These are phyloP conservation scores for Pezicula rhizophila DNA, from an alignment of 2,329 filamentous ascomycete species.

Conservation along the genomic window DNA sequence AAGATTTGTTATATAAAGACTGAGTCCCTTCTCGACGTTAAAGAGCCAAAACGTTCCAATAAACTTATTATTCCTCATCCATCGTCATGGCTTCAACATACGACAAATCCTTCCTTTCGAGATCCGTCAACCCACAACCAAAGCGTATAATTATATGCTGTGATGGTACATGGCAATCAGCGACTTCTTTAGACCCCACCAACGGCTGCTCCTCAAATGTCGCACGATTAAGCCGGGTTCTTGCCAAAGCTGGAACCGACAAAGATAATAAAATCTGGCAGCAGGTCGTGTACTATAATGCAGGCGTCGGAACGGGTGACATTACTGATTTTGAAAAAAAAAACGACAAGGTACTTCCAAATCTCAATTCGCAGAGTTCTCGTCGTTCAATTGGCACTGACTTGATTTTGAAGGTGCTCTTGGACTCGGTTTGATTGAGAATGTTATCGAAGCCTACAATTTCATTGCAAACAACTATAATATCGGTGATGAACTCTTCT, in stretches of 20 bases:
- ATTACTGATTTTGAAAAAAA: conserved; percentile 3
- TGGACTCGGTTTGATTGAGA: conserved; percentile 5
- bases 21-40: too few relatives aligned
- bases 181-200: conserved; percentile 1
- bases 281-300: conserved; percentile 9
- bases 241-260: conserved; percentile 8
- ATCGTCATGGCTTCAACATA: not conserved
- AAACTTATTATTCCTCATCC: too few relatives aligned
- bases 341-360: conserved; percentile 4
- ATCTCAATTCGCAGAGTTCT: not conserved
- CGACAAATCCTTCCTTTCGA: not conserved
- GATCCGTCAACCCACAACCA: not conserved
- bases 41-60: too few relatives aligned
- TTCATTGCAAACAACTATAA: conserved; percentile 38
- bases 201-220: conserved; percentile 9
- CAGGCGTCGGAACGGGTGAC: conserved; percentile 11
- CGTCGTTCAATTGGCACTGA: not conserved
- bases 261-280: conserved; percentile 4
- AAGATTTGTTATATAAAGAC: too few relatives aligned
- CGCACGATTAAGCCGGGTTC: conserved; percentile 4
- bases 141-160: conserved; percentile 13
- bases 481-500: conserved; percentile 28
- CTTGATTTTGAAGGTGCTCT: not conserved
- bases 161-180: conserved; percentile 15
- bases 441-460: conserved; percentile 26